Percentiles rank a stretch among this genome's conserved stretches.
Evolutionary conservation across 1,284 basidiomycete genomes (phyloP).

Genomic region (Mrakiaceae sp.): DNA sequence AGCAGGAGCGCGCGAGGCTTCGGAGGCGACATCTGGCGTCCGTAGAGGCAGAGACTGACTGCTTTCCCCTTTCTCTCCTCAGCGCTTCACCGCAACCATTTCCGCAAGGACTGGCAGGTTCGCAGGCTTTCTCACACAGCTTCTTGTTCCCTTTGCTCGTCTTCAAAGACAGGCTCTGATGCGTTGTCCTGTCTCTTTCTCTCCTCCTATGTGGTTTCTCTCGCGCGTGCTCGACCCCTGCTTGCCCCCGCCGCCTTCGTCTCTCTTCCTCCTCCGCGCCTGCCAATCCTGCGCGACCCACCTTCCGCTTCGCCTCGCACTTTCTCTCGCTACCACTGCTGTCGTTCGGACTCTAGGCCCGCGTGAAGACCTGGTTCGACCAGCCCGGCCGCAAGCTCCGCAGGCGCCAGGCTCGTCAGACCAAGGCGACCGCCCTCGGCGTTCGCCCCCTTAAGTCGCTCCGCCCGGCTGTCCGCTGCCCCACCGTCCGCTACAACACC

Average conservation of each 20-base stretch:
- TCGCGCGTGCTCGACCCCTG: not conserved
- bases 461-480: constrained; percentile 92
- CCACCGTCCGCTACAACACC: constrained; percentile 97
- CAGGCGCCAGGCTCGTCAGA: constrained; percentile 82
- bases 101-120: constrained; percentile 87
- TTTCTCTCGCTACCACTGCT: not conserved
- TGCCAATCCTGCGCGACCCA: not conserved
- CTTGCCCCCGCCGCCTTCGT: not conserved
- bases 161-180: not conserved
- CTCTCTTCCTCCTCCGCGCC: not conserved
- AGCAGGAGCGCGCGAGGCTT: not conserved
- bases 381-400: constrained; percentile 97
- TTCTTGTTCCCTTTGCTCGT: constrained; percentile 20
- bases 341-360: constrained; percentile 42
- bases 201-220: not conserved
- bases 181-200: not conserved
- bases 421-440: constrained; percentile 83
- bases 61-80: not conserved
- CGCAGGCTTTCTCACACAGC: constrained; percentile 32
- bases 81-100: constrained; percentile 87
- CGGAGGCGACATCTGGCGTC: too few species aligned
- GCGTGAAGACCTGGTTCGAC: constrained; percentile 96
- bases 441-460: constrained; percentile 85
- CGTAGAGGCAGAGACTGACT: not conserved
- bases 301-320: not conserved